Percentiles rank a stretch among this genome's conserved stretches.
Conservation (phyloP, 2,329 filamentous ascomycete genomes). For the Apiospora marii region DNA sequence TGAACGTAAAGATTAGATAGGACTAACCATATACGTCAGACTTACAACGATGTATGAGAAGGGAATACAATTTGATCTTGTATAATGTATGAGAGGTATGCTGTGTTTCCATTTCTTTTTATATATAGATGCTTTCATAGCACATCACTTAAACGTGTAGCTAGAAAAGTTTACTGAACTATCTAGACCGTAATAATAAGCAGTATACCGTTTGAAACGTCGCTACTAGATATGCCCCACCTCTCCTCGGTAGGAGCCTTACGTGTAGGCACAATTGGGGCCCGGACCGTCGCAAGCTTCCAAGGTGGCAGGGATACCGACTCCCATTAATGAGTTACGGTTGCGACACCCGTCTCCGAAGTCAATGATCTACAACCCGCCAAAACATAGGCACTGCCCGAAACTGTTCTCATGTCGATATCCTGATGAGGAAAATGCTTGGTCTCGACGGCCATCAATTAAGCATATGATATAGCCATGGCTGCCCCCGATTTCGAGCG, state of each 20-base stretch:
- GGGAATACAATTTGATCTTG: neutral
- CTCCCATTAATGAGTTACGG: neutral
- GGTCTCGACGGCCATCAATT: conserved; percentile 17
- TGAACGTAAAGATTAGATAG: neutral
- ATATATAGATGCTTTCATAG: too few species aligned
- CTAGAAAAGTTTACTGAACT: too few species aligned
- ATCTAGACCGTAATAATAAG: neutral
- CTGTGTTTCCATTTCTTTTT: too few species aligned
- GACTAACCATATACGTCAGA: neutral
- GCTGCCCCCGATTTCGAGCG: conserved; percentile 75
- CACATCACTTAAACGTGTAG: too few species aligned
- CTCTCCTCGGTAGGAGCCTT: neutral
- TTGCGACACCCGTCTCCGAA: conserved; percentile 3
- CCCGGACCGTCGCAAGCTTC: neutral
- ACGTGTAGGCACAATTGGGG: conserved; percentile 9
- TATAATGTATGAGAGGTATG: too few species aligned
- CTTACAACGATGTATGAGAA: neutral
- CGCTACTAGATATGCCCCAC: neutral
- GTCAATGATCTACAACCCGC: neutral
- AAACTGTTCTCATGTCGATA: neutral
- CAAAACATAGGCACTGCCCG: neutral
- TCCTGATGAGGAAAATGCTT: conserved; percentile 11
- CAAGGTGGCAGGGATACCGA: conserved; percentile 5
- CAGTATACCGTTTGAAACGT: neutral
- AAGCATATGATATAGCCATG: conserved; percentile 31